Conservation (phyloP, 805 yeast species). For the Sugiyamaella mastotermitis region DNA sequence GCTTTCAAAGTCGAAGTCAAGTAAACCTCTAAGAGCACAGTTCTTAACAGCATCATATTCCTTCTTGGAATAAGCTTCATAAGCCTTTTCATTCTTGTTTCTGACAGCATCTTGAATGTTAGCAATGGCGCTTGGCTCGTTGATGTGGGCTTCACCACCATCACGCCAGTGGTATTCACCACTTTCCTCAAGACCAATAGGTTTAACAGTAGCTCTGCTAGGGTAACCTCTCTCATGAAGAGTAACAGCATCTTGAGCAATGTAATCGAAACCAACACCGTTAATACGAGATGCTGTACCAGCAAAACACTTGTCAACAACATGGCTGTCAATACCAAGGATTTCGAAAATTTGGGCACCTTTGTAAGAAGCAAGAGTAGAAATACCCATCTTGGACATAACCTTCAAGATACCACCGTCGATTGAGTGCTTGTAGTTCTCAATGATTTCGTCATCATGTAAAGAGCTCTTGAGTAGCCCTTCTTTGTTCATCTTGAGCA, state of each 20-base stretch:
- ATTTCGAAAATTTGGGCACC: slow-evolving; percentile 99
- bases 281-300: slow-evolving; percentile 96
- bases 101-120: slow-evolving; percentile 97
- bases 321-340: slow-evolving; percentile 90
- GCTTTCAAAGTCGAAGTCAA: slow-evolving; percentile 77
- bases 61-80: slow-evolving; percentile 80
- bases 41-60: slow-evolving; percentile 87
- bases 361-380: slow-evolving; percentile 95
- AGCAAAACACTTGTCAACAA: slow-evolving; percentile 90
- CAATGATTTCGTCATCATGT: slow-evolving; percentile 53
- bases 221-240: slow-evolving; percentile 93
- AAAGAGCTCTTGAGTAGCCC: slow-evolving; percentile 48
- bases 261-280: slow-evolving; percentile 91
- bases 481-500: slow-evolving; percentile 78
- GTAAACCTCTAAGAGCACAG: slow-evolving; percentile 90
- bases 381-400: slow-evolving; percentile 99
- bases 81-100: slow-evolving; percentile 90
- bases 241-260: slow-evolving; percentile 94
- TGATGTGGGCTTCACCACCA: slow-evolving; percentile 94
- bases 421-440: slow-evolving; percentile 76
- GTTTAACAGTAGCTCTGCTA: slow-evolving; percentile 60
- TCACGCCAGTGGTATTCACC: slow-evolving; percentile 99
- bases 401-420: slow-evolving; percentile 93
- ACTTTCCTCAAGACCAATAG: slow-evolving; percentile 77
- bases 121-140: slow-evolving; percentile 93